Evolutionary conservation across 202 grass and related monocot species (phyloP).

Genomic region (Schoenoplectus tabernaemontani): DNA sequence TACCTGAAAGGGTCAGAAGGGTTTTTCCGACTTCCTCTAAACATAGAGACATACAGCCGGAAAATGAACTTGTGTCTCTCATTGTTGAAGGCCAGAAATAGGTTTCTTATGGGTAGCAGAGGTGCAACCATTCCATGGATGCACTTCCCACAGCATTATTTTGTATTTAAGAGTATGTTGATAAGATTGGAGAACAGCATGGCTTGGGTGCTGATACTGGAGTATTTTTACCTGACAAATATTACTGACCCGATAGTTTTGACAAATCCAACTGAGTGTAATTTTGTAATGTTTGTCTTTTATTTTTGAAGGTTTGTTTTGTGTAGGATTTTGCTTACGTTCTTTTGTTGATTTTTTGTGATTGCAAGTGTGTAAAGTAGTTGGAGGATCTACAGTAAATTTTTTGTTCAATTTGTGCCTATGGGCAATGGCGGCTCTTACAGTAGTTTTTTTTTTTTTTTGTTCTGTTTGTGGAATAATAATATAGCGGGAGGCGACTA

Average conservation of each 20-base stretch:
- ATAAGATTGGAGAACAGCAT: background rate
- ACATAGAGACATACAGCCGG: constrained; percentile 49
- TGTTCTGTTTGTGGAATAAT: background rate
- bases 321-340: background rate
- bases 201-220: background rate
- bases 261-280: background rate
- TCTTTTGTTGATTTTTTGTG: constrained; percentile 1
- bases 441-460: background rate
- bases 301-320: background rate
- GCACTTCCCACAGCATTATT: background rate
- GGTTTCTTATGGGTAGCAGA: background rate
- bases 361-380: constrained; percentile 3
- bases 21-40: constrained; percentile 40
- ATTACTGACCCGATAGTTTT: background rate
- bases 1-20: constrained; percentile 66
- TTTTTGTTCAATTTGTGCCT: background rate
- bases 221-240: background rate
- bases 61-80: constrained; percentile 76
- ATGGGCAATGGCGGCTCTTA: background rate
- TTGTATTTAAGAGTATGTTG: background rate
- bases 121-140: background rate
- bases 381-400: background rate
- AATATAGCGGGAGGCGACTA: background rate
- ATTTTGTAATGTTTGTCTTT: background rate
- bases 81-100: constrained; percentile 53